Evolutionary conservation across 2,329 filamentous ascomycete genomes (phyloP).

Genomic region (Acrodontium crateriforme): DNA sequence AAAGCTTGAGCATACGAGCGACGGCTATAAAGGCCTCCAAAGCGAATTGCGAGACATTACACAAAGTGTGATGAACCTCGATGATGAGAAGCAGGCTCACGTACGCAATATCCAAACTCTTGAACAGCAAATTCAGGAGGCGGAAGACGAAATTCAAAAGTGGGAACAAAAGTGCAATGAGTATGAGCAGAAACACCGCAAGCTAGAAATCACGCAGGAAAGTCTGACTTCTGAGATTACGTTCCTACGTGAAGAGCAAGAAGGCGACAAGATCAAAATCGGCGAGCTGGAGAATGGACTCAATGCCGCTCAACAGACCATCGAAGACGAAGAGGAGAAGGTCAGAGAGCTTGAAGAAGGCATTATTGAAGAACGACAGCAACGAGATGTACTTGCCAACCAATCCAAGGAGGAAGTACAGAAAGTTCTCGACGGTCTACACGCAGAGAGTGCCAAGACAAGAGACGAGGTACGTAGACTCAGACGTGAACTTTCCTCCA

Average conservation of each 20-base stretch:
- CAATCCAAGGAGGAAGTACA: conserved; percentile 93
- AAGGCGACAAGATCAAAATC: conserved; percentile 94
- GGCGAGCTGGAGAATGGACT: conserved; percentile 78
- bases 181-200: conserved; percentile 73
- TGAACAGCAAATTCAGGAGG: conserved; percentile 67
- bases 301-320: conserved; percentile 59
- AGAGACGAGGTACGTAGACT: conserved; percentile 78
- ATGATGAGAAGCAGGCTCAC: conserved; percentile 77
- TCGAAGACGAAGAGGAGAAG: conserved; percentile 75
- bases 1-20: conserved; percentile 57
- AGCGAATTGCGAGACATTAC: conserved; percentile 87
- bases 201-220: conserved; percentile 81
- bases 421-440: conserved; percentile 83
- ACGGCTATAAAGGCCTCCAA: conserved; percentile 85
- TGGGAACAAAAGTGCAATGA: conserved; percentile 75
- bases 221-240: conserved; percentile 85
- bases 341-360: conserved; percentile 41
- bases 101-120: conserved; percentile 66
- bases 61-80: conserved; percentile 70
- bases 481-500: conserved; percentile 66
- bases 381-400: conserved; percentile 73
- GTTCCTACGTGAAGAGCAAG: conserved; percentile 92
- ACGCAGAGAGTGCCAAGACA: conserved; percentile 62
- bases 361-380: conserved; percentile 67
- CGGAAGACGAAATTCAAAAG: conserved; percentile 74